phyloP scores from a whole-genome alignment of 2,329 filamentous ascomycete species.

The Fusarium begoniae region DNA sequence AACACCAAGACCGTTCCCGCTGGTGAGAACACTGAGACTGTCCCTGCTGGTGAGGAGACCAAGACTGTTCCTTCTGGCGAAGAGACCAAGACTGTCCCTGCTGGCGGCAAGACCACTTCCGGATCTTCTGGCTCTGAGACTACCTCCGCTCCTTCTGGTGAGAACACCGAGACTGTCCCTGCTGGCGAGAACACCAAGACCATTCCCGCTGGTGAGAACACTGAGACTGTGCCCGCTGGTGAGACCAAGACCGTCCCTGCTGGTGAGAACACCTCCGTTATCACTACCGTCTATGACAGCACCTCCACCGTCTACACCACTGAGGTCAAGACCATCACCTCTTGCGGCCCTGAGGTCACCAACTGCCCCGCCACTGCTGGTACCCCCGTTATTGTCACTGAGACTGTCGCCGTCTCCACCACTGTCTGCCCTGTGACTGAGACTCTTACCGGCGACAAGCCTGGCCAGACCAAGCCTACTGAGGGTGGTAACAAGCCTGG shows the following conservation, averaged over 20 bases:
- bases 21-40: constrained; percentile 10
- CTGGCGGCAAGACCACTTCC: constrained; percentile 22
- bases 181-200: too few relatives aligned
- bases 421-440: constrained; percentile 70
- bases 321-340: constrained; percentile 59
- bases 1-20: constrained; percentile 8
- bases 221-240: not conserved
- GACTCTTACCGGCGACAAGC: constrained; percentile 47
- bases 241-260: not conserved
- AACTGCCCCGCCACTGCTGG: constrained; percentile 61
- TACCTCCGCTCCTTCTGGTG: constrained; percentile 61
- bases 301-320: constrained; percentile 63
- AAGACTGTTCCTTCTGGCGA: constrained; percentile 19
- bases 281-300: constrained; percentile 51
- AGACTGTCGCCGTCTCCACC: constrained; percentile 66
- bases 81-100: constrained; percentile 24
- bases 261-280: constrained; percentile 36
- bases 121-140: constrained; percentile 58
- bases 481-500: constrained; percentile 14
- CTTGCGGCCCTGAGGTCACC: constrained; percentile 55
- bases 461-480: constrained; percentile 10
- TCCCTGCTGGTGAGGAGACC: constrained; percentile 12
- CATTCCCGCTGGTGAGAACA: constrained; percentile 14
- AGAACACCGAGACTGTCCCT: constrained; percentile 52
- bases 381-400: constrained; percentile 59